These are phyloP conservation scores for Bonia amplexicaulis DNA, from an alignment of 176 grass and related monocot genomes.

Conservation along the genomic window DNA sequence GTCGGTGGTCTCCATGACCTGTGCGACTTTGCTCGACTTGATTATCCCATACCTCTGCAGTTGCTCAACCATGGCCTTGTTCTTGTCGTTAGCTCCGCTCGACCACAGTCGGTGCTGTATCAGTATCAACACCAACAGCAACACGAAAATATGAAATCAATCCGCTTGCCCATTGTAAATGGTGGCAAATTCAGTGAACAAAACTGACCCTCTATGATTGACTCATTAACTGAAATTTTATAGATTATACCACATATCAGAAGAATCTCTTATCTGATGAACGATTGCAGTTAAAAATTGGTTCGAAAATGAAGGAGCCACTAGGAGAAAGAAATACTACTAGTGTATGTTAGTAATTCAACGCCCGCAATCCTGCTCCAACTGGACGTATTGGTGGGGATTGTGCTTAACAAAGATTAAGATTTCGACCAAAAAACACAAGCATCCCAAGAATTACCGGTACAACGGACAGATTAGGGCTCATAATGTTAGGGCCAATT, in stretches of 20 bases:
- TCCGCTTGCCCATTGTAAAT: not conserved
- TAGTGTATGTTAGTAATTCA: not conserved
- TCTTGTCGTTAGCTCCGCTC: constrained; percentile 48
- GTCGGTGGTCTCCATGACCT: constrained; percentile 61
- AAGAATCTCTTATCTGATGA: not conserved
- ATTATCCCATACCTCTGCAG: constrained; percentile 52
- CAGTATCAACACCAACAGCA: not conserved
- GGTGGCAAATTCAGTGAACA: not conserved
- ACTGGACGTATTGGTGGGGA: not conserved
- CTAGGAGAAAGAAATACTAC: not conserved
- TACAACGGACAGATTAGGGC: not conserved
- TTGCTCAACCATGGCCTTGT: constrained; percentile 69
- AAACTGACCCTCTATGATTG: not conserved
- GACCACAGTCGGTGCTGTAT: constrained; percentile 45
- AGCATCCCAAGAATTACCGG: not conserved
- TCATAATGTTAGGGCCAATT: not conserved
- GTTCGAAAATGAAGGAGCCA: not conserved
- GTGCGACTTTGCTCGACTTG: constrained; percentile 40
- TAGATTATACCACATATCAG: not conserved
- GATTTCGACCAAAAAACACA: not conserved
- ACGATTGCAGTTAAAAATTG: not conserved
- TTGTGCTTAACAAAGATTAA: not conserved
- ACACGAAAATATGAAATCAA: constrained; percentile 2
- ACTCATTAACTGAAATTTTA: not conserved
- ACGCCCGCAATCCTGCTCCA: not conserved